These are phyloP conservation scores for Solanum chacoense DNA, from an alignment of 305 asterid species.

Conservation along the genomic window DNA sequence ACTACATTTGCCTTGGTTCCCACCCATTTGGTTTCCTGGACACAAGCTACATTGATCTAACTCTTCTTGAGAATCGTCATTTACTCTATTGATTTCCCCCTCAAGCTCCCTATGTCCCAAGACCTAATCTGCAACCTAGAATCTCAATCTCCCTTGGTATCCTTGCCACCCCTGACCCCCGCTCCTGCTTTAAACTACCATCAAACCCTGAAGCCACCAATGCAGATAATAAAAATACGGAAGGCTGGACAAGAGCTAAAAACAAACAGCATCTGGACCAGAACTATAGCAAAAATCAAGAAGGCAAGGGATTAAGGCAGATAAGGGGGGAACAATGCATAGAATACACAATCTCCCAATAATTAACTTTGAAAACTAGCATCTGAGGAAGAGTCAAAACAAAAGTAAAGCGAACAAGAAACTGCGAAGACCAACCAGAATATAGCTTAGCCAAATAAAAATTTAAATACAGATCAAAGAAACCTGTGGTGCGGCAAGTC, in stretches of 20 bases:
- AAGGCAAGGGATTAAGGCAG: background rate
- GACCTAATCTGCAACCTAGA: background rate
- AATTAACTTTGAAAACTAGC: background rate
- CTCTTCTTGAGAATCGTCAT: background rate
- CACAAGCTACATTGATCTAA: background rate
- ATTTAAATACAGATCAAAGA: background rate
- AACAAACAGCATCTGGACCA: background rate
- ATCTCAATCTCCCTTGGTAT: background rate
- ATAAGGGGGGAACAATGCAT: background rate
- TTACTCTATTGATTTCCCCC: background rate
- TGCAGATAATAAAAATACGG: background rate
- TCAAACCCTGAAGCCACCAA: background rate
- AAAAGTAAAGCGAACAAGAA: background rate
- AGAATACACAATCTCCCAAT: background rate
- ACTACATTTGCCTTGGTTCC: background rate
- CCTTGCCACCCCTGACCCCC: background rate
- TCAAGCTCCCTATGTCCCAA: background rate
- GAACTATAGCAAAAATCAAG: background rate
- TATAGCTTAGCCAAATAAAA: background rate
- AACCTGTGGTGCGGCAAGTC: background rate
- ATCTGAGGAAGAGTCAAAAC: background rate
- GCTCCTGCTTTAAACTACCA: background rate
- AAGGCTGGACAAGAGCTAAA: background rate
- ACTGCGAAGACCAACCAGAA: background rate
- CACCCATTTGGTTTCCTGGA: background rate